phyloP scores from a whole-genome alignment of 345 rosid genomes.

The Psidium friedrichsthalianum region DNA sequence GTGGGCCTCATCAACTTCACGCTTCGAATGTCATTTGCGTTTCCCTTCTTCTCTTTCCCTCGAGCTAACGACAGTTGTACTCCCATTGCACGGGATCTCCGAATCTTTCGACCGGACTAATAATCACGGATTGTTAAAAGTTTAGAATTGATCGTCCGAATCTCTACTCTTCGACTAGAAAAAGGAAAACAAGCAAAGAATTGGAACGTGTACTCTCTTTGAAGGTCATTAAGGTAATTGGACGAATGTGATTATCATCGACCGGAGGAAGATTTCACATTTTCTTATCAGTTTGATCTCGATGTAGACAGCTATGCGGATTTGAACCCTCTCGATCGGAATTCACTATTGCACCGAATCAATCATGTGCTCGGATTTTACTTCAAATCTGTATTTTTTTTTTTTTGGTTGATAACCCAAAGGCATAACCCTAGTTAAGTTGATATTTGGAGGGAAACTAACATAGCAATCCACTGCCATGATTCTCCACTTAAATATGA shows the following conservation, averaged over 20 bases:
- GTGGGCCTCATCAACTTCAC: too few species aligned
- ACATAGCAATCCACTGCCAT: rapidly evolving
- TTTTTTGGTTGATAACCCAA: not conserved
- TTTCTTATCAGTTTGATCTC: not conserved
- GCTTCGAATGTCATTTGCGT: too few species aligned
- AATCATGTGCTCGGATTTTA: not conserved
- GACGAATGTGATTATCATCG: not conserved
- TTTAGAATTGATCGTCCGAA: too few species aligned
- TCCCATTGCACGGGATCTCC: rapidly evolving
- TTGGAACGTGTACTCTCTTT: too few species aligned
- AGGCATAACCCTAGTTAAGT: not conserved
- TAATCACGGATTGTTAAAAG: not conserved
- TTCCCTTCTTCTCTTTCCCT: too few species aligned
- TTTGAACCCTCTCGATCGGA: not conserved
- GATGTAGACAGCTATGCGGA: not conserved
- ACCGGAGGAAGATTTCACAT: not conserved
- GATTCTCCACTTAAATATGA: not conserved
- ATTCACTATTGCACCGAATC: not conserved
- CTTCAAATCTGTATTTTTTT: not conserved
- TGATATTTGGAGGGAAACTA: not conserved
- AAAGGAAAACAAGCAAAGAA: not conserved
- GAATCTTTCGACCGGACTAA: not conserved
- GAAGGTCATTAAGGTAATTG: not conserved
- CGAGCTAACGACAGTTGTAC: too few species aligned
- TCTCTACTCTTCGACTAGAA: not conserved